These are phyloP conservation scores for Coemansia sp. DNA, from an alignment of 192 early-diverging fungal genomes.

Conservation along the genomic window DNA sequence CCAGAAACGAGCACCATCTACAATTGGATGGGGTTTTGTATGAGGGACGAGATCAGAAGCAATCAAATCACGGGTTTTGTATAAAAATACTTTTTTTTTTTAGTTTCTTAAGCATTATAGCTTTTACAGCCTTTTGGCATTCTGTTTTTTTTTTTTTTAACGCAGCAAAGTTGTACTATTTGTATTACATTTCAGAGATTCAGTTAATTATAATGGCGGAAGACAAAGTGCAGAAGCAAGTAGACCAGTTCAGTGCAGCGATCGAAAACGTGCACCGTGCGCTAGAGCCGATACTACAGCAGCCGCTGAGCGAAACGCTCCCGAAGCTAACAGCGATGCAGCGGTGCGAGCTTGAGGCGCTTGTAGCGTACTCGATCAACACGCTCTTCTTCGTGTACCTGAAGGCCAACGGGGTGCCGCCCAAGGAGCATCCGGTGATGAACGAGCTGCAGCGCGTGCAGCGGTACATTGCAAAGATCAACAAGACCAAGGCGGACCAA, in stretches of 20 bases:
- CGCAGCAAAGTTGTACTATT: neutral
- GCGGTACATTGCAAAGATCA: conserved; percentile 55
- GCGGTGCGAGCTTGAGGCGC: conserved; percentile 60
- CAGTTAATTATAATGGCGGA: conserved; percentile 17
- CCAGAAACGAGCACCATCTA: neutral
- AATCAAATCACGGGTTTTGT: no score
- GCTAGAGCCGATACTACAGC: conserved; percentile 36
- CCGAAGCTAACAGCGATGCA: conserved; percentile 55
- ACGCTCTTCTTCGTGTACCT: conserved; percentile 60
- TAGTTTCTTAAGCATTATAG: no score
- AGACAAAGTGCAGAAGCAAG: conserved; percentile 34
- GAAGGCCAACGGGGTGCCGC: conserved; percentile 59
- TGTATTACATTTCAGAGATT: no score
- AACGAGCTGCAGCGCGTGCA: conserved; percentile 55
- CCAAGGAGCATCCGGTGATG: conserved; percentile 61
- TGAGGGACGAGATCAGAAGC: no score
- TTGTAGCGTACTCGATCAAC: conserved; percentile 61
- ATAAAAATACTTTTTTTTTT: no score
- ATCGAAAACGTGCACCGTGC: conserved; percentile 32
- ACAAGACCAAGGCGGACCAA: conserved; percentile 37
- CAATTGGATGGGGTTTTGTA: neutral
- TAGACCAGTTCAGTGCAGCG: conserved; percentile 35
- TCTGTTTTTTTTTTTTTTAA: no score
- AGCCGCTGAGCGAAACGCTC: conserved; percentile 49
- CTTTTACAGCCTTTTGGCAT: no score